Evolutionary conservation across 2,329 filamentous ascomycete species (phyloP).

Genomic region (Purpureocillium takamizusanense): DNA sequence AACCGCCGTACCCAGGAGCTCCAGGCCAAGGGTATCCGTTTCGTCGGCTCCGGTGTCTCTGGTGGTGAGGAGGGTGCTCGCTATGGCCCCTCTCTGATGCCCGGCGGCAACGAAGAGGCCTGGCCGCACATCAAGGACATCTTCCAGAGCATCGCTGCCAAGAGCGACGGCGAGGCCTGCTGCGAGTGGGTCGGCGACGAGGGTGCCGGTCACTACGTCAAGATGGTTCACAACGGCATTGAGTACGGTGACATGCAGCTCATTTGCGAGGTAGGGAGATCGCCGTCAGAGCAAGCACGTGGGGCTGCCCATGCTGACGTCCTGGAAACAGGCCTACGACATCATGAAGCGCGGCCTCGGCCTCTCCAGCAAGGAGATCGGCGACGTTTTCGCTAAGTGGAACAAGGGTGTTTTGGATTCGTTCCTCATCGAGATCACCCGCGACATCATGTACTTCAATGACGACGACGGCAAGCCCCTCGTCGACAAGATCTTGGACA

Average conservation of each 20-base stretch:
- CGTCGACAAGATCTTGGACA: slow-evolving; percentile 98
- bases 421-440: slow-evolving; percentile 98
- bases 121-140: slow-evolving; percentile 99
- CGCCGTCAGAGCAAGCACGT: neutral
- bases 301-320: neutral
- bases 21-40: slow-evolving; percentile 76
- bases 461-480: slow-evolving; percentile 86
- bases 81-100: slow-evolving; percentile 96
- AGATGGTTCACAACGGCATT: slow-evolving; percentile 99
- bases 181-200: slow-evolving; percentile 99
- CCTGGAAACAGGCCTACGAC: slow-evolving; percentile 71
- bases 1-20: slow-evolving; percentile 95
- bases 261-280: slow-evolving; percentile 77
- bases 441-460: slow-evolving; percentile 97
- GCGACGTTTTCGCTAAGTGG: slow-evolving; percentile 89
- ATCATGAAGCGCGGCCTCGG: slow-evolving; percentile 98
- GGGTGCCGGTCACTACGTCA: slow-evolving; percentile 99
- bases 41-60: slow-evolving; percentile 94
- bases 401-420: slow-evolving; percentile 98
- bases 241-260: slow-evolving; percentile 99
- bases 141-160: slow-evolving; percentile 95
- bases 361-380: slow-evolving; percentile 85
- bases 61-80: slow-evolving; percentile 99
- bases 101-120: slow-evolving; percentile 94
- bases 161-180: slow-evolving; percentile 94